phyloP scores from a whole-genome alignment of 2,329 filamentous ascomycete species.

The Neobulgaria alba region DNA sequence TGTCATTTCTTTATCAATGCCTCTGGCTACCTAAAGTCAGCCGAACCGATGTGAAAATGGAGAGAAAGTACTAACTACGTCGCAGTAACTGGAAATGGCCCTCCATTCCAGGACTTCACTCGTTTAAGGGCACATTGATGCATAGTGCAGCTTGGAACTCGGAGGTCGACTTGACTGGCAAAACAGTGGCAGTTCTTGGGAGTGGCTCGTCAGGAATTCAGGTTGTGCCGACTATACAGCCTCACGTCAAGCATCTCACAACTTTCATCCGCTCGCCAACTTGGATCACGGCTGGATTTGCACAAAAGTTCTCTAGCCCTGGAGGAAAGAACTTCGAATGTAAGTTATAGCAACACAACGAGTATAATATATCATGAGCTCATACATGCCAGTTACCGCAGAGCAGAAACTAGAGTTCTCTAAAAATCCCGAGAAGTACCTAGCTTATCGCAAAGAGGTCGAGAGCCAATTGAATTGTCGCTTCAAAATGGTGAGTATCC shows the following conservation, averaged over 20 bases:
- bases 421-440: constrained; percentile 31
- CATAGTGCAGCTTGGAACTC: constrained; percentile 56
- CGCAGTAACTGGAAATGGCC: too few relatives aligned
- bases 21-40: too few relatives aligned
- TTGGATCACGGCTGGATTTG: too few relatives aligned
- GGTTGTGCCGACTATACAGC: constrained; percentile 41
- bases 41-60: too few relatives aligned
- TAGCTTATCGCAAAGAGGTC: constrained; percentile 36
- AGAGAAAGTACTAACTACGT: too few relatives aligned
- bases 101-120: constrained; percentile 47
- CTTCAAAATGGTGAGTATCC: too few relatives aligned
- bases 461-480: too few relatives aligned
- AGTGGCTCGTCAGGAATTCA: constrained; percentile 45
- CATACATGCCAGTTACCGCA: constrained; percentile 33
- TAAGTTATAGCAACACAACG: too few relatives aligned
- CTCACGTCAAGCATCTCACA: constrained; percentile 35
- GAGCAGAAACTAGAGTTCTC: constrained; percentile 33
- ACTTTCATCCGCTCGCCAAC: constrained; percentile 42
- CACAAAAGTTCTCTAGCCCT: too few relatives aligned
- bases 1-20: constrained; percentile 42
- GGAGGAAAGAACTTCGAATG: too few relatives aligned
- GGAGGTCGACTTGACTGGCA: constrained; percentile 29
- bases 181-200: constrained; percentile 42
- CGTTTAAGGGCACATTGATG: constrained; percentile 40
- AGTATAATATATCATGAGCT: neutral